phyloP scores from a whole-genome alignment of 768 basidiomycete species.

The Pleurotus djamor region DNA sequence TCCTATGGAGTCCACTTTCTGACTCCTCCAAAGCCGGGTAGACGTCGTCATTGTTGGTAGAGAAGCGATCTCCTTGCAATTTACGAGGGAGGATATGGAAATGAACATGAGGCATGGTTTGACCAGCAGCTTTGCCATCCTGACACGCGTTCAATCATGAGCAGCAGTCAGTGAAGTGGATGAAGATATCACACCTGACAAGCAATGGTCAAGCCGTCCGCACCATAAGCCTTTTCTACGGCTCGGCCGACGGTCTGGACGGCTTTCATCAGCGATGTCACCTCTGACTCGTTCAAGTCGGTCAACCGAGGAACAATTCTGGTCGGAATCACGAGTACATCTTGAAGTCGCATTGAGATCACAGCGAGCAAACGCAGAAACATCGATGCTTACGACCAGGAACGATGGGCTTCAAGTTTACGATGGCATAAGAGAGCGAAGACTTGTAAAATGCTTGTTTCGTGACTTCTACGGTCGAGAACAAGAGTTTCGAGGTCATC shows the following conservation, averaged over 20 bases:
- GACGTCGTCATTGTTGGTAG: slow-evolving; percentile 63
- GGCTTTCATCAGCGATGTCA: slow-evolving; percentile 76
- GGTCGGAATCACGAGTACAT: slow-evolving; percentile 61
- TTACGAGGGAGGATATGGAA: slow-evolving; percentile 90
- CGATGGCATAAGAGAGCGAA: slow-evolving; percentile 76
- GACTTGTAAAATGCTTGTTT: slow-evolving; percentile 73
- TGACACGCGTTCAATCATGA: slow-evolving; percentile 20
- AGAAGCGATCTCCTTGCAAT: slow-evolving; percentile 63
- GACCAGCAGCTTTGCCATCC: slow-evolving; percentile 87
- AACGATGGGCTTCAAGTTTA: slow-evolving; percentile 93
- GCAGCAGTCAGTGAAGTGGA: background rate
- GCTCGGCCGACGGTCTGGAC: slow-evolving; percentile 78
- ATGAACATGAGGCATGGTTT: slow-evolving; percentile 89
- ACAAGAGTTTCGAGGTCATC: slow-evolving; percentile 38
- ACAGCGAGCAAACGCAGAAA: no score
- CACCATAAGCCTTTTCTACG: slow-evolving; percentile 80
- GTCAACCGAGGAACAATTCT: slow-evolving; percentile 53
- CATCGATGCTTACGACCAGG: slow-evolving; percentile 73
- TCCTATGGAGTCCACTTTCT: slow-evolving; percentile 50
- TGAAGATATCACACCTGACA: slow-evolving; percentile 62
- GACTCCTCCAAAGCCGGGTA: slow-evolving; percentile 76
- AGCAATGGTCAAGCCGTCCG: slow-evolving; percentile 83
- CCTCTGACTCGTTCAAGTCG: slow-evolving; percentile 62
- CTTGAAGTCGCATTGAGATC: slow-evolving; percentile 23
- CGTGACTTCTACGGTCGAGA: slow-evolving; percentile 80